A percentile compares a stretch with the other conserved stretches of the same genome.
Evolutionary conservation across 441 rosid genomes (phyloP).

Genomic region (Flueggea neowawraea): DNA sequence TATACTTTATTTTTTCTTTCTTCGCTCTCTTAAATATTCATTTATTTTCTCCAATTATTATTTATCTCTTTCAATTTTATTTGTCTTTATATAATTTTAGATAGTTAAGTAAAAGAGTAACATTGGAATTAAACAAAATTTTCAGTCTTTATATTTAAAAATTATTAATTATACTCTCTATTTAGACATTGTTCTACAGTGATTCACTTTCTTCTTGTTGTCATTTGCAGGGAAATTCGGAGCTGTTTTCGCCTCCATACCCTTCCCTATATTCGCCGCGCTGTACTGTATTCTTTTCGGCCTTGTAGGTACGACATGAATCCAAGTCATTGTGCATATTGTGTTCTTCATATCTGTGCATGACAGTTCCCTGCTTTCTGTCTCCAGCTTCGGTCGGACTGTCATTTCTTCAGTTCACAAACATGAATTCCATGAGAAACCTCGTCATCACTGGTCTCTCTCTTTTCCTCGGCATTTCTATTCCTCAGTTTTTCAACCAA

Average conservation of each 20-base stretch:
- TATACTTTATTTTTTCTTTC: no score
- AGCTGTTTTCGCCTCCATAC: constrained; percentile 91
- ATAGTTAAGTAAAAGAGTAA: no score
- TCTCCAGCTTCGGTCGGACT: constrained; percentile 87
- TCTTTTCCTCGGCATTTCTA: constrained; percentile 85
- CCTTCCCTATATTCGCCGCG: constrained; percentile 90
- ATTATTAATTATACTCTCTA: no score
- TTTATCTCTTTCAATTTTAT: no score
- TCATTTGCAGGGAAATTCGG: constrained; percentile 77
- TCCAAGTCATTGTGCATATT: not conserved
- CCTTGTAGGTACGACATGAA: constrained; percentile 57
- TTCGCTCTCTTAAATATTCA: no score
- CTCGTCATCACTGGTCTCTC: constrained; percentile 83
- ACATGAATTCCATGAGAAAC: constrained; percentile 96
- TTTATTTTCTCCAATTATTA: no score
- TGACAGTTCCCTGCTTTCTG: constrained; percentile 2
- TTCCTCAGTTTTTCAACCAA: constrained; percentile 83
- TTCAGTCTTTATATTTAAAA: no score
- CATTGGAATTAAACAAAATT: no score
- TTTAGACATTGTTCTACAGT: not conserved
- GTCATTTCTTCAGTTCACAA: constrained; percentile 94
- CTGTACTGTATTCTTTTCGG: constrained; percentile 86
- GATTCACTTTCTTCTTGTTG: constrained; percentile 3
- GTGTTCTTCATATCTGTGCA: constrained; percentile 8
- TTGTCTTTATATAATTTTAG: no score